Evolutionary conservation across 768 basidiomycete species (phyloP).

Genomic region (Butyriboletus loyo): DNA sequence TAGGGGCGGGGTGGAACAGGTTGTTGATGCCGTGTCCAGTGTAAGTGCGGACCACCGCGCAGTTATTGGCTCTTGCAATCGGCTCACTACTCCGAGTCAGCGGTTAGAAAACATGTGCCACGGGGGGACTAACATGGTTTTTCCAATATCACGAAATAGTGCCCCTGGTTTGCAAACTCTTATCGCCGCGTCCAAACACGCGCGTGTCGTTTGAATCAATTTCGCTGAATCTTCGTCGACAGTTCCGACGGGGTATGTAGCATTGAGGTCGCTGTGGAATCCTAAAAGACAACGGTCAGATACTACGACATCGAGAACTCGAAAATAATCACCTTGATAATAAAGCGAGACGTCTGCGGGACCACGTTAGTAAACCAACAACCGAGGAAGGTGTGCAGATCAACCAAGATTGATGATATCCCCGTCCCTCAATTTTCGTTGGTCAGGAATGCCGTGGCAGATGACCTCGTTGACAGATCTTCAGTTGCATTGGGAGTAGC

Average conservation of each 20-base stretch:
- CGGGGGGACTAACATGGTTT: constrained; percentile 62
- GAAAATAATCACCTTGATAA: constrained; percentile 55
- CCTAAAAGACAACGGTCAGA: constrained; percentile 42
- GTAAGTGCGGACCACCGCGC: constrained; percentile 88
- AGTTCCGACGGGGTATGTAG: constrained; percentile 85
- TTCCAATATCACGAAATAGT: constrained; percentile 85
- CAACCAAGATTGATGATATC: constrained; percentile 95
- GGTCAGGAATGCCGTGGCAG: constrained; percentile 95
- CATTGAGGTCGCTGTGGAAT: constrained; percentile 91
- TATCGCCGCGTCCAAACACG: constrained; percentile 86
- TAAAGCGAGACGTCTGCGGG: constrained; percentile 72
- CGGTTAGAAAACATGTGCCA: constrained; percentile 9
- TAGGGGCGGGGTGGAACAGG: constrained; percentile 81
- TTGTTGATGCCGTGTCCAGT: constrained; percentile 90
- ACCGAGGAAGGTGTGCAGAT: constrained; percentile 17
- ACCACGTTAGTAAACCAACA: constrained; percentile 15
- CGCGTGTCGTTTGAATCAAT: constrained; percentile 78
- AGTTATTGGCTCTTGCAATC: constrained; percentile 76
- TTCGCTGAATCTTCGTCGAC: constrained; percentile 81
- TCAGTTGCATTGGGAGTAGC: constrained; percentile 25
- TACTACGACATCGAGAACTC: background rate
- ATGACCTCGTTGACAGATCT: constrained; percentile 92
- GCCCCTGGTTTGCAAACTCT: constrained; percentile 91
- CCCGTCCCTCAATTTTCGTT: constrained; percentile 78
- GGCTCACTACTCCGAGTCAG: constrained; percentile 59